Base-by-base conservation (phyloP, 2,329 filamentous ascomycete genomes). In the Nothopassalora personata region DNA sequence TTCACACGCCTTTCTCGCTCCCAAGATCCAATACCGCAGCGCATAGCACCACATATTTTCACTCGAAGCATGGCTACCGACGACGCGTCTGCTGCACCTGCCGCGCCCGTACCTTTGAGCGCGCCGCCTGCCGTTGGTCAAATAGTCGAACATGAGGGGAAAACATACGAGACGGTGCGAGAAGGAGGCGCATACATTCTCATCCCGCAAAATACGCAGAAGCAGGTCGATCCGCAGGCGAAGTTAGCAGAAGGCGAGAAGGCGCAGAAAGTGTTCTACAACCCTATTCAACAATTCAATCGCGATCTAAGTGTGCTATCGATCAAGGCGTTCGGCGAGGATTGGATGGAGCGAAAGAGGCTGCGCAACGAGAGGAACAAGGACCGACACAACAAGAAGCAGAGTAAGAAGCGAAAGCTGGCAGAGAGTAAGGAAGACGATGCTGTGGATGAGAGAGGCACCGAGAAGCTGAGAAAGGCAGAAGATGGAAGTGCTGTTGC, bases 201-300 rank as follows among this genome's bases (percentile, higher is more conserved):
- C 11, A 82, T 86, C 11, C 85, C 86, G 1, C 78, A 78, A 34
- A 75, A 76, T 31, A 77, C 76, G 11, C 75, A 78, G n/a, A 79
- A 76, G 27, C 69, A 79, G 65, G 72, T 77, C 64, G 71, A 82
- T 74, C 74, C 76, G 0, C 76, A 79, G 61, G 72, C 75, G 27
- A 76, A 77, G n/a, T 57, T 61, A 19, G 70, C 70, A 57, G 56
- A 59, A 53, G 64, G 66, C 63, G 62, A 68, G 64, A 56, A 60
- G 27, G 31, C 53, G n/a, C 51, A 47, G 33, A 27, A 36, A 18
- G 95, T 99, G 57, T 99, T 99, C 72, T 99, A 99, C 81, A 99
- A 99, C 68, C 93, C 94, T 0, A 97, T 99, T 56, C 94, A 99
- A 73, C 94, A 99, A 72, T 99, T 97, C 80, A 99, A 99, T 75